Evolutionary conservation across 2,329 filamentous ascomycete genomes (phyloP).

Genomic region (Penicillium sp.): DNA sequence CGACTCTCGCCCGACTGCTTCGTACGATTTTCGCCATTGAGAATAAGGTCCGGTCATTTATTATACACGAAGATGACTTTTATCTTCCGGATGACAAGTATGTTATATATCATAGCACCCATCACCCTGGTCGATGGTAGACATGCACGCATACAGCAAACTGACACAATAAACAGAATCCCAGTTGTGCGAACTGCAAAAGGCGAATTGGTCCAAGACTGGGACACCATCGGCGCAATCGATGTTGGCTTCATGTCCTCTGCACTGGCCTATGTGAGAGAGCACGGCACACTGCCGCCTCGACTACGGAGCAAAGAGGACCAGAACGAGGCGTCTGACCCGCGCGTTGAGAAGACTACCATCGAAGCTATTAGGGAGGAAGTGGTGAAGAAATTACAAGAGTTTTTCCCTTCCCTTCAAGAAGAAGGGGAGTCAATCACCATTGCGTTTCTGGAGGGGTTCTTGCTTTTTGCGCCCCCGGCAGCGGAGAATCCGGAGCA

Average conservation of each 20-base stretch:
- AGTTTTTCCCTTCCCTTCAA: neutral
- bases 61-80: constrained; percentile 95
- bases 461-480: constrained; percentile 68
- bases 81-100: constrained; percentile 75
- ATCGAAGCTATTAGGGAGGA: constrained; percentile 22
- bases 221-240: constrained; percentile 83
- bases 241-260: constrained; percentile 65
- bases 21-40: constrained; percentile 68
- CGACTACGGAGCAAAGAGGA: constrained; percentile 56
- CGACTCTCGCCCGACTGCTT: constrained; percentile 80
- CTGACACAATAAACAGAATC: constrained; percentile 28
- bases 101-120: constrained; percentile 22
- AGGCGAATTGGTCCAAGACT: constrained; percentile 66
- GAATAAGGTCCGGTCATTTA: constrained; percentile 49
- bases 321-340: constrained; percentile 50
- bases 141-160: neutral
- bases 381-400: constrained; percentile 19
- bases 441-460: constrained; percentile 80
- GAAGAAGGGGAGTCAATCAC: constrained; percentile 27
- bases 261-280: constrained; percentile 66
- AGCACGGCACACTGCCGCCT: constrained; percentile 55
- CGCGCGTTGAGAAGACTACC: constrained; percentile 27
- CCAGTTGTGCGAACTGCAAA: constrained; percentile 47
- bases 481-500: constrained; percentile 20
- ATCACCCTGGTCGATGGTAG: neutral